Percentiles rank a stretch among this genome's conserved stretches.
Evolutionary conservation across 495 filamentous ascomycete genomes (phyloP).

Genomic region (Xylaria intraflava): DNA sequence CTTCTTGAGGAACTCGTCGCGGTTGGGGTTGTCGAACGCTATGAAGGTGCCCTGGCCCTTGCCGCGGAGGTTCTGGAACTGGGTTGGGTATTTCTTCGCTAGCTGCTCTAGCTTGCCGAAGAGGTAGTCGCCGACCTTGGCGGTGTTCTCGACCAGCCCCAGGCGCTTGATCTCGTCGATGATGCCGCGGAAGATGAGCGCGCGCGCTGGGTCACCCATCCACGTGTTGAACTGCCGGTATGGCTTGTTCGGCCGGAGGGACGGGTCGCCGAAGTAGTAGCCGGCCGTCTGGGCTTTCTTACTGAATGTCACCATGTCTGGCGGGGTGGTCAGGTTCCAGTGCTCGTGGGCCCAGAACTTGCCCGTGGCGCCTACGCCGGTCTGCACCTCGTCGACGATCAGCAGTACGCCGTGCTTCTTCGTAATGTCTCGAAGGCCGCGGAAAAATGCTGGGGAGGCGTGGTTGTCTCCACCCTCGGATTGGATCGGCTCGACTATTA

Average conservation of each 20-base stretch:
- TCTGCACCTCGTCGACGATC: conserved; percentile 98
- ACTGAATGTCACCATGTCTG: conserved; percentile 97
- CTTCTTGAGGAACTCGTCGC: conserved; percentile 78
- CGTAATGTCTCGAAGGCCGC: conserved; percentile 76
- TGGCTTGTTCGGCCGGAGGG: conserved; percentile 93
- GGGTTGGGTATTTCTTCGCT: conserved; percentile 65
- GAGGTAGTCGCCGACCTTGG: conserved; percentile 75
- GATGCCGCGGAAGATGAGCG: conserved; percentile 87
- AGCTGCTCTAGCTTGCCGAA: conserved; percentile 64
- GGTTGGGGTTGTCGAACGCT: conserved; percentile 82
- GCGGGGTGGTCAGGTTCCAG: conserved; percentile 78
- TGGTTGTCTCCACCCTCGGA: conserved; percentile 99
- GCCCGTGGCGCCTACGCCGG: conserved; percentile 89
- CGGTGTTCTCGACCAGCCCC: conserved; percentile 75
- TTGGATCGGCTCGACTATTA: conserved; percentile 93
- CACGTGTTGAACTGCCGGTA: conserved; percentile 99
- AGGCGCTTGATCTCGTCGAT: conserved; percentile 79
- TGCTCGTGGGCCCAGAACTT: conserved; percentile 99
- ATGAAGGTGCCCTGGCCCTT: conserved; percentile 96
- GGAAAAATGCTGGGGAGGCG: conserved; percentile 89
- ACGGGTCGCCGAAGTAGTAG: conserved; percentile 87
- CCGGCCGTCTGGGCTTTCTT: conserved; percentile 99
- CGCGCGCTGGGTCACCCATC: conserved; percentile 95
- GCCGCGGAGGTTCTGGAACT: conserved; percentile 85
- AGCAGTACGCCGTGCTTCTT: conserved; percentile 80